Evolutionary conservation across 2,329 filamentous ascomycete species (phyloP), one percentile per base, ranked within the genome.

Genomic region (Colletotrichum costaricense): DNA sequence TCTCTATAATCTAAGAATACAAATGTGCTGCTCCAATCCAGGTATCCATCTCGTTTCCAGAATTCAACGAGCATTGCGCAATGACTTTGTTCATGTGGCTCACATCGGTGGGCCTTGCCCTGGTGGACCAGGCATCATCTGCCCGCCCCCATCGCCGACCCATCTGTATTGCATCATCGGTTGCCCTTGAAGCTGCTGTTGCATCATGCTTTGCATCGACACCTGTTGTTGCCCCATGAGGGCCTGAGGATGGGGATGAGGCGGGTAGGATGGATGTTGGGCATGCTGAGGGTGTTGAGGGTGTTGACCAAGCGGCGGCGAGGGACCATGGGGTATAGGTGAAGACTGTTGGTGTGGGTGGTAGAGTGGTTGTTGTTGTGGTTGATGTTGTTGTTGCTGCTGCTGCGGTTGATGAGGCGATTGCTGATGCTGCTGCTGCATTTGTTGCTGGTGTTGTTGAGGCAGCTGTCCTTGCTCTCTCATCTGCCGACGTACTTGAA

Each of bases 91-190:
- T n/a, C 5, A n/a, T 49, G 19, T 49, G 42, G 11, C 33, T 72
- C 42, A 72, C 66, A 60, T 58, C 1, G 58, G 30, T 33, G 54
- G 55, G 2, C 54, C 59, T 14, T 56, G 70, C 22, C 58, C 57
- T 1, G 54, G 77, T 9, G 72, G 73, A 9, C 80, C 80, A 12
- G 78, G 78, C 80, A 86, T 84, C 81, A 87, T 84, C 62, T 84
- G 82, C 22, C 83, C 80, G 28, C 85, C 80, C 74, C 87, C 83
- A 22, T 87, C 83, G 16, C 82, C 84, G 4, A 85, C 82, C 87
- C 86, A 88, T 70, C 82, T 81, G 14, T 70, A 73, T 22, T 73
- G 70, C 76, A 84, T 79, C 54, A 79, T 78, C 54, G 78, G 78
- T 5, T 79, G 78, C 19, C 77, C 59, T 1, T 49, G 59, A 5